A percentile compares a stretch with the other conserved stretches of the same genome.
Conservation (phyloP, 495 filamentous ascomycete species). For the Hyaloscypha variabilis region DNA sequence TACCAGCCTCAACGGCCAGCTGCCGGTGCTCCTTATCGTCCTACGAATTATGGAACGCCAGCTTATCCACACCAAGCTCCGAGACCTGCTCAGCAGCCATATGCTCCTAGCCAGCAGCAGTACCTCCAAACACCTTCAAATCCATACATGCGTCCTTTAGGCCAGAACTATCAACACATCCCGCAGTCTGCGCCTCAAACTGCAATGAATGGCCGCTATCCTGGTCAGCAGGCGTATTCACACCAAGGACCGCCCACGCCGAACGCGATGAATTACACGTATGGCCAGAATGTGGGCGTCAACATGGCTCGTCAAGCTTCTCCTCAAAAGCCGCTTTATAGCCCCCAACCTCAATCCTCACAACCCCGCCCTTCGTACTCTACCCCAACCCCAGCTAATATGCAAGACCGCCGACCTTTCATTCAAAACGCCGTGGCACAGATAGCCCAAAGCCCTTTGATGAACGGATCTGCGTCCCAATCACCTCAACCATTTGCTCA, state of each 20-base stretch:
- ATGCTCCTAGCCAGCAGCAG: constrained; percentile 21
- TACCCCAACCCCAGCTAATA: constrained; percentile 22
- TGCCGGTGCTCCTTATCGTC: constrained; percentile 25
- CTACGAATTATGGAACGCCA: constrained; percentile 19
- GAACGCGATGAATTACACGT: constrained; percentile 29
- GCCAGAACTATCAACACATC: constrained; percentile 25
- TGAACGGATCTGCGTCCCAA: constrained; percentile 27
- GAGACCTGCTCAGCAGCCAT: constrained; percentile 26
- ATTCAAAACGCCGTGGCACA: constrained; percentile 16
- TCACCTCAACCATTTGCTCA: constrained; percentile 21
- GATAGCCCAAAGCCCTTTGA: constrained; percentile 8
- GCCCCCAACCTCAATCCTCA: constrained; percentile 20
- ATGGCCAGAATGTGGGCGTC: constrained; percentile 19
- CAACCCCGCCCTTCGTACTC: constrained; percentile 24
- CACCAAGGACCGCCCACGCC: constrained; percentile 25
- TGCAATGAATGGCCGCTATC: constrained; percentile 30
- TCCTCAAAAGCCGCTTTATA: constrained; percentile 31
- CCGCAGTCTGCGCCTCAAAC: constrained; percentile 21
- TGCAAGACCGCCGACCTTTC: constrained; percentile 22
- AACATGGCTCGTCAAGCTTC: constrained; percentile 27
- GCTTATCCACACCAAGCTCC: constrained; percentile 25
- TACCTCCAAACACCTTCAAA: constrained; percentile 21
- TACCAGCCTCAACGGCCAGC: constrained; percentile 28
- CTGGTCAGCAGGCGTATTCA: constrained; percentile 15
- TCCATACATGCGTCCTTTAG: constrained; percentile 21